Evolutionary conservation across 2,329 filamentous ascomycete species (phyloP).

Genomic region (Fusarium torreyae): DNA sequence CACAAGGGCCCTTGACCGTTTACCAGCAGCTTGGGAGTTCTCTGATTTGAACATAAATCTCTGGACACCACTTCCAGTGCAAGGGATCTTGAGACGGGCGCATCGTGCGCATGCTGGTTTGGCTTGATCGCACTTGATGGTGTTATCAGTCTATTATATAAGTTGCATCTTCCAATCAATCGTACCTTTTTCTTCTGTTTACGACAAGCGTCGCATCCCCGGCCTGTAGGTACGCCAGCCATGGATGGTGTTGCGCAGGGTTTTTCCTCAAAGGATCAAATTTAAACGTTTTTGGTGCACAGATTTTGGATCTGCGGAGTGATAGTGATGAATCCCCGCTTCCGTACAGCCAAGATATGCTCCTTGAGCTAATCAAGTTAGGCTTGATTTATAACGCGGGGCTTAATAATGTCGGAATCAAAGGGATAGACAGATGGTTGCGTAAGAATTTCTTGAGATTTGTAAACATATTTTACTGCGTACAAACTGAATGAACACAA

Average conservation of each 20-base stretch:
- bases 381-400: background rate
- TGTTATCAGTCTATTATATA: background rate
- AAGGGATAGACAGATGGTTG: too few relatives aligned
- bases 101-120: conserved; percentile 24
- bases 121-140: conserved; percentile 31
- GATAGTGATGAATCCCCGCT: conserved; percentile 3
- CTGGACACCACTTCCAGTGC: conserved; percentile 13
- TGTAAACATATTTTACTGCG: background rate
- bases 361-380: background rate
- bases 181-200: conserved; percentile 29
- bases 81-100: conserved; percentile 7
- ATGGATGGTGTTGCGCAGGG: background rate
- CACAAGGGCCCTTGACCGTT: accelerated
- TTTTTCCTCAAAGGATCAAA: background rate
- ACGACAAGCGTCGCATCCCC: conserved; percentile 16
- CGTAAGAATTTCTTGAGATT: background rate
- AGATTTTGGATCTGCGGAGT: background rate
- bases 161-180: accelerated
- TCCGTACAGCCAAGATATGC: background rate
- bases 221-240: conserved; percentile 19
- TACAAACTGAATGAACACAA: background rate
- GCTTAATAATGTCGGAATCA: background rate
- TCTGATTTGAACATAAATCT: conserved; percentile 18
- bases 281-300: background rate
- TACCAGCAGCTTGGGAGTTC: background rate